Percentiles rank a stretch among this genome's conserved stretches.
Conservation (phyloP, 1,139 yeast species). For the Diutina sp. region DNA sequence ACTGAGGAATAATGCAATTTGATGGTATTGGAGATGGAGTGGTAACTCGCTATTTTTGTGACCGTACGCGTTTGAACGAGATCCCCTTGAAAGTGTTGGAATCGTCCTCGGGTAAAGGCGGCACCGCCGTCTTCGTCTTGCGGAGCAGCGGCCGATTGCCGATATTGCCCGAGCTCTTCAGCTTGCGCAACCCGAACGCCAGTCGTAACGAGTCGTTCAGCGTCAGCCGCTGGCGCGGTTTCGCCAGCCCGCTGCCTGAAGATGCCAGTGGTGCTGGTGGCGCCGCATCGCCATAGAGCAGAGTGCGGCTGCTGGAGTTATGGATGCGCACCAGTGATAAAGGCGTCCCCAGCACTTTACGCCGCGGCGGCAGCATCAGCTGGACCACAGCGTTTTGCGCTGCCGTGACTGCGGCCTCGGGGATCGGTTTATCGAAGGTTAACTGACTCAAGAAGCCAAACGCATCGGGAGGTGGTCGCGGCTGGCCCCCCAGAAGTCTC, state of each 20-base stretch:
- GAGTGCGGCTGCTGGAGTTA: neutral
- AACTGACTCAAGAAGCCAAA: neutral
- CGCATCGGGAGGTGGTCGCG: neutral
- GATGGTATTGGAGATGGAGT: neutral
- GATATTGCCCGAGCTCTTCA: neutral
- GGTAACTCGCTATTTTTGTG: neutral
- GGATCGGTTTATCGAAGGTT: neutral
- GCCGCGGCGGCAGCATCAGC: neutral
- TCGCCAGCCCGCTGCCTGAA: neutral
- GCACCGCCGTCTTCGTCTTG: neutral
- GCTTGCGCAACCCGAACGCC: neutral
- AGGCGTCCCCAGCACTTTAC: neutral
- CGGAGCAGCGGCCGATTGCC: neutral
- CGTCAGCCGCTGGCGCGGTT: neutral
- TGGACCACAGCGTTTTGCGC: neutral
- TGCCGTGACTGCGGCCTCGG: neutral
- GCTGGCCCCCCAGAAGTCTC: neutral
- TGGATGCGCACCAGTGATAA: conserved; percentile 4
- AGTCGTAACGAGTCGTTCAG: neutral
- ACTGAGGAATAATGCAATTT: neutral
- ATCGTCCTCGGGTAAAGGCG: neutral
- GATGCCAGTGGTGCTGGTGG: neutral
- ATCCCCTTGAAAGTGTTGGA: neutral
- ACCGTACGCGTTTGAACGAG: neutral
- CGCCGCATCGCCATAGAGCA: neutral